These are phyloP conservation scores for Eustoma russellianum DNA, from an alignment of 257 asterid species.

Conservation along the genomic window DNA sequence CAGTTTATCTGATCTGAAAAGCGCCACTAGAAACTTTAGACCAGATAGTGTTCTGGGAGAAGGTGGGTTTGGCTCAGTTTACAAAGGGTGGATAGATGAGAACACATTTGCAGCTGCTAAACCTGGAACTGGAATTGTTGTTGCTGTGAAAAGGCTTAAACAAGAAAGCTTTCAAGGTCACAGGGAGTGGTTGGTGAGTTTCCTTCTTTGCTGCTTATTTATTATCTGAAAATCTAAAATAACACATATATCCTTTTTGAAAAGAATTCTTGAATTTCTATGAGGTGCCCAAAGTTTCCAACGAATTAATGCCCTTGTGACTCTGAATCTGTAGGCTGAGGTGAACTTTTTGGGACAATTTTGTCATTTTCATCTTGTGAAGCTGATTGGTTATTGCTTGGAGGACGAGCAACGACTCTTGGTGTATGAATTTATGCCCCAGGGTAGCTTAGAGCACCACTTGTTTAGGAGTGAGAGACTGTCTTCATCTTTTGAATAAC, in stretches of 20 bases:
- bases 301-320: neutral
- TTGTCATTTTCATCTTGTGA: constrained; percentile 24
- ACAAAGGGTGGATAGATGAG: constrained; percentile 88
- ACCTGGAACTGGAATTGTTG: constrained; percentile 64
- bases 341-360: constrained; percentile 34
- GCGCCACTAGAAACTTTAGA: constrained; percentile 78
- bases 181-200: constrained; percentile 81
- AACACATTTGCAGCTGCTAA: constrained; percentile 49
- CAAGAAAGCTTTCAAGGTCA: constrained; percentile 78
- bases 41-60: constrained; percentile 80
- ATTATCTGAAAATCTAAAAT: no score
- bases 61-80: constrained; percentile 88
- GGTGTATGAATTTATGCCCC: constrained; percentile 25
- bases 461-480: constrained; percentile 40
- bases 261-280: neutral
- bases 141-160: constrained; percentile 77
- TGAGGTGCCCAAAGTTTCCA: neutral
- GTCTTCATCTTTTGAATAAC: neutral
- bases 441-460: constrained; percentile 32
- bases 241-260: no score
- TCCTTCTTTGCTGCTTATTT: neutral
- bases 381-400: constrained; percentile 26
- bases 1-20: constrained; percentile 46
- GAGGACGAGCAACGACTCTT: constrained; percentile 31
- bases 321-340: constrained; percentile 19